phyloP scores from a whole-genome alignment of 495 filamentous ascomycete species.

The Hyaloscypha bicolor region DNA sequence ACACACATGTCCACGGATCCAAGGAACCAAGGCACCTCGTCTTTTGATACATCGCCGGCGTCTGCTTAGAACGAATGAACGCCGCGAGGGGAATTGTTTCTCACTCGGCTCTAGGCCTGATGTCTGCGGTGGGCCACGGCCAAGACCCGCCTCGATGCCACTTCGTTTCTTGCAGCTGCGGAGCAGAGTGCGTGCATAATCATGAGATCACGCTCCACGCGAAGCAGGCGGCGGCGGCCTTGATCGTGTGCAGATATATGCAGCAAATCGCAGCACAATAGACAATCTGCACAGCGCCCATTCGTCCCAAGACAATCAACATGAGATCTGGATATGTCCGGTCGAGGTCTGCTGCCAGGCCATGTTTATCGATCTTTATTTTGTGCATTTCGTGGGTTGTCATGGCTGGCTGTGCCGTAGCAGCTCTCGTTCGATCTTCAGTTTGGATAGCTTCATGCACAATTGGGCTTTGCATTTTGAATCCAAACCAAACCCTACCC shows the following conservation, averaged over 20 bases:
- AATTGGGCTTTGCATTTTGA: neutral
- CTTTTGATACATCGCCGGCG: slow-evolving; percentile 5
- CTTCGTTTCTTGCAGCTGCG: neutral
- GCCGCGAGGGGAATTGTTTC: neutral
- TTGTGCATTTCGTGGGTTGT: neutral
- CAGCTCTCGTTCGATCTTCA: neutral
- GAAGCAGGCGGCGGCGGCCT: neutral
- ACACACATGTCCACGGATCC: neutral
- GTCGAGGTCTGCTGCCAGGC: neutral
- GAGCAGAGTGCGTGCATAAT: neutral
- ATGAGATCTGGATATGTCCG: slow-evolving; percentile 13
- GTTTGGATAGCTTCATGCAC: slow-evolving; percentile 6
- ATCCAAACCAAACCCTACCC: neutral
- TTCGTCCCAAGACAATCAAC: slow-evolving; percentile 9
- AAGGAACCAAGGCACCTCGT: neutral
- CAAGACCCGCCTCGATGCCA: neutral
- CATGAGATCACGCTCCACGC: slow-evolving; percentile 3
- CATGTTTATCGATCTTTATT: slow-evolving; percentile 9
- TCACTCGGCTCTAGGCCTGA: neutral
- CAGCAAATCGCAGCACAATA: slow-evolving; percentile 9
- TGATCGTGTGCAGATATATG: slow-evolving; percentile 8
- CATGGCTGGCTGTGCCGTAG: neutral
- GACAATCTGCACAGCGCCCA: slow-evolving; percentile 2
- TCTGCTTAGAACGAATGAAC: slow-evolving; percentile 1
- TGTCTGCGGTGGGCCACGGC: neutral